Evolutionary conservation across 805 yeast species (phyloP).

Genomic region (Metschnikowia koreensis): DNA sequence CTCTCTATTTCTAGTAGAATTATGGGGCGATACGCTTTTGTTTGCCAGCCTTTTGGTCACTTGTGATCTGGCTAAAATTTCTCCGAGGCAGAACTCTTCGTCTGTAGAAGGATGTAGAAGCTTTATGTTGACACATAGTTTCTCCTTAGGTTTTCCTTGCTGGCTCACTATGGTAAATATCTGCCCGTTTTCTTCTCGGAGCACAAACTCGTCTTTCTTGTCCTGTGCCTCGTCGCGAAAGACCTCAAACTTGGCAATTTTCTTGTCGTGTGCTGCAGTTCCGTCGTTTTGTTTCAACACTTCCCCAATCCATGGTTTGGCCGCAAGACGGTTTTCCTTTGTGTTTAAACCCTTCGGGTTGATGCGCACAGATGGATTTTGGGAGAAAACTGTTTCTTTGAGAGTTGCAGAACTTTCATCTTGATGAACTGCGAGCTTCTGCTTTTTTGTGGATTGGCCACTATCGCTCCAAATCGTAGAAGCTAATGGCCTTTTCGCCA

Average conservation of each 20-base stretch:
- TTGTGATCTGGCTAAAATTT: constrained; percentile 45
- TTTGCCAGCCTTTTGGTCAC: not conserved
- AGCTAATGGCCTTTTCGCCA: constrained; percentile 19
- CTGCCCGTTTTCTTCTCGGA: constrained; percentile 22
- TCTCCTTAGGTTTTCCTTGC: constrained; percentile 62
- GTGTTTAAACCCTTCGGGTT: constrained; percentile 42
- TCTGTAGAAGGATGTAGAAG: constrained; percentile 45
- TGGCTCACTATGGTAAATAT: constrained; percentile 50
- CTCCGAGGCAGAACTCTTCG: constrained; percentile 62
- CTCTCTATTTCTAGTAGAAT: not conserved
- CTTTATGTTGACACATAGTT: constrained; percentile 57
- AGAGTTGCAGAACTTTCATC: constrained; percentile 11
- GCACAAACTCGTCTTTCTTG: constrained; percentile 10
- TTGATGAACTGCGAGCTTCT: constrained; percentile 39
- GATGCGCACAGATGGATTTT: constrained; percentile 41
- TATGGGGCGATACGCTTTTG: not conserved
- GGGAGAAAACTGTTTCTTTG: constrained; percentile 20
- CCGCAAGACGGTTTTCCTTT: constrained; percentile 60
- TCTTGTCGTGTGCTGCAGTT: constrained; percentile 13
- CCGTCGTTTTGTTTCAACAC: constrained; percentile 49
- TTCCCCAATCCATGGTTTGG: constrained; percentile 67
- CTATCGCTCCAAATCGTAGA: constrained; percentile 11
- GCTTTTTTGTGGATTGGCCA: constrained; percentile 17
- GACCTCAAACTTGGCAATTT: constrained; percentile 29
- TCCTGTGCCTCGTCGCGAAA: constrained; percentile 13